Base-by-base conservation (phyloP, 2,329 filamentous ascomycete species). In the Lithohypha guttulata region DNA sequence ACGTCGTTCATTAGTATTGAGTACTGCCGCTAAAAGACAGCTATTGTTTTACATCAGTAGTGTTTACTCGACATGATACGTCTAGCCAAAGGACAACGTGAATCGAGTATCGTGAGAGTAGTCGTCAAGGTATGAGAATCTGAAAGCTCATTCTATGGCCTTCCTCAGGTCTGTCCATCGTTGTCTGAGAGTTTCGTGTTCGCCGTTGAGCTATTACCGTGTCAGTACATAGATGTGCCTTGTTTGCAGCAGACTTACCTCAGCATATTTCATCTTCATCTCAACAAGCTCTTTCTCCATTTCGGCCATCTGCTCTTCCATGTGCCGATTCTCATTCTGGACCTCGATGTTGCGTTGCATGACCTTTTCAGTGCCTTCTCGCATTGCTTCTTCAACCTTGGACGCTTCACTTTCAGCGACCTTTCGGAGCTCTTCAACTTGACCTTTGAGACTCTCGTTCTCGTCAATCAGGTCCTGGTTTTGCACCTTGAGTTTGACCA, bases 321-420 rank as follows among this genome's bases (percentile, higher is more conserved):
- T 65, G 42, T 71, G 75, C 44, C 82, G 73, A 55, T 96, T 98
- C 64, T 94, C 85, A 52, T 93, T 86, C 55, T 96, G 87, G 6
- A 96, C 87, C 54, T 93, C 85, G 46, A 82, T 75, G 57, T 96
- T 96, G 44, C 86, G 77, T 59, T 85, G 79, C 81, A 96, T 91
- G 53, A 96, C 77, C 38, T 82, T 75, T 40, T 95, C 87, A 64
- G 93, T 87, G 61, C 96, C 89, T 8, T 74, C 73, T 57, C 82
- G 77, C 62, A 94, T 76, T 38, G 77, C 73, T 43, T 75, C 73
- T 58, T 98, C 91, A 4, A 96, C 78, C 59, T 96, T 86, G 28
- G 77, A 77, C 0, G 89, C 86, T 61, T 96, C 91, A 51, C 78
- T 81, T 56, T 95, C 84, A 20, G 96, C 86, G 25, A 96, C 80